These are phyloP conservation scores for Penicillium occitanis DNA, from an alignment of 2,329 filamentous ascomycete species.

Conservation along the genomic window DNA sequence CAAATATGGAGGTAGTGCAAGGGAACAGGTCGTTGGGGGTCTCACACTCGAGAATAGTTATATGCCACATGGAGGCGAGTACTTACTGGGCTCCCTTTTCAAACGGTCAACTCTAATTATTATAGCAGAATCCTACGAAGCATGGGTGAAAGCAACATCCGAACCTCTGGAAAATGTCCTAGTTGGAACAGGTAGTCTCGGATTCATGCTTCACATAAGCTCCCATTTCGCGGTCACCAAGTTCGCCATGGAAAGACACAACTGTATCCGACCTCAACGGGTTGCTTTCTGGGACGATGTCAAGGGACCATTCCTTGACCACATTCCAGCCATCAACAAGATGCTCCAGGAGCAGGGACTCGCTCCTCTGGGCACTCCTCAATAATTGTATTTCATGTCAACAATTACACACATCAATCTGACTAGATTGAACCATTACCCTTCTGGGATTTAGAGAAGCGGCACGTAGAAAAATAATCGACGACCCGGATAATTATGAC, in stretches of 20 bases:
- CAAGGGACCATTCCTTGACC: not conserved
- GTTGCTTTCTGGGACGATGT: not conserved
- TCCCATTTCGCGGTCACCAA: conserved; percentile 3
- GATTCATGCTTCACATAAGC: not conserved
- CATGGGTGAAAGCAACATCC: not conserved
- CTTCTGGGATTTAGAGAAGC: not conserved
- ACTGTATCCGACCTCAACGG: not conserved
- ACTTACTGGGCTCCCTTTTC: not conserved
- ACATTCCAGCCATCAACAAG: not conserved
- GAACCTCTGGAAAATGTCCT: not conserved
- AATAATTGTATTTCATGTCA: not conserved
- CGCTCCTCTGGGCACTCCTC: not conserved
- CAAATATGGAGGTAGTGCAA: not conserved
- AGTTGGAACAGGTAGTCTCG: not conserved
- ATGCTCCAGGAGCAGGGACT: not conserved
- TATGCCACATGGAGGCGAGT: not conserved
- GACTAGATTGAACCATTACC: not conserved
- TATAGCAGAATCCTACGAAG: not conserved
- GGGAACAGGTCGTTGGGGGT: not conserved
- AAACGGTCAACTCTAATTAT: not conserved
- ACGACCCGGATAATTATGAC: not conserved
- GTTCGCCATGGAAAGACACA: conserved; percentile 1
- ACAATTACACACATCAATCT: not conserved
- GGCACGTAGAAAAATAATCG: not conserved
- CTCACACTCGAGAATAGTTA: not conserved